Percentiles rank a stretch among this genome's conserved stretches.
These are phyloP conservation scores for Chalciporus pseudorubinellus DNA, from an alignment of 768 basidiomycete species.

Conservation along the genomic window DNA sequence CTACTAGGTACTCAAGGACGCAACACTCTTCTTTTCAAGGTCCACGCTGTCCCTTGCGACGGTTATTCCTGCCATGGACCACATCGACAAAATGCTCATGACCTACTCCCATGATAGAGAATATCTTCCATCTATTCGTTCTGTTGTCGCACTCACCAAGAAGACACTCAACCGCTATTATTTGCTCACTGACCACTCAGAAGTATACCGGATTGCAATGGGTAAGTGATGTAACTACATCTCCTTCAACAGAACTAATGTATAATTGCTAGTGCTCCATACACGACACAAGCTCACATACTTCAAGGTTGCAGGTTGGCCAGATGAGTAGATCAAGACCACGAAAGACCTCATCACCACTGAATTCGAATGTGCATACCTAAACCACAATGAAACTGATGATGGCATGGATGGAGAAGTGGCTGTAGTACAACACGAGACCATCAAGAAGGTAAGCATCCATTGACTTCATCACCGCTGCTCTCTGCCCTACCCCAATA, in stretches of 20 bases:
- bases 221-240: neutral
- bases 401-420: no score
- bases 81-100: slow-evolving; percentile 24
- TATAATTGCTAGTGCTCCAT: neutral
- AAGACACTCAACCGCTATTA: slow-evolving; percentile 7
- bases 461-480: neutral
- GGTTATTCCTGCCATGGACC: slow-evolving; percentile 36
- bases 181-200: neutral
- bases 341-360: neutral
- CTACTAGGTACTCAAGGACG: slow-evolving; percentile 21
- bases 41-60: slow-evolving; percentile 19
- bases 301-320: neutral
- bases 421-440: no score
- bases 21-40: slow-evolving; percentile 26
- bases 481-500: neutral
- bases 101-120: neutral
- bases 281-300: neutral
- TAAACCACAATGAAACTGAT: neutral
- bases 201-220: slow-evolving; percentile 1
- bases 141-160: neutral
- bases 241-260: no score
- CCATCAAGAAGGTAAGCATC: neutral
- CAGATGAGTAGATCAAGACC: neutral
- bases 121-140: neutral
- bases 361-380: neutral